Percentiles rank a stretch among this genome's conserved stretches.
These are phyloP conservation scores for Botrytis cinerea DNA, from an alignment of 2,329 filamentous ascomycete genomes.

Conservation along the genomic window DNA sequence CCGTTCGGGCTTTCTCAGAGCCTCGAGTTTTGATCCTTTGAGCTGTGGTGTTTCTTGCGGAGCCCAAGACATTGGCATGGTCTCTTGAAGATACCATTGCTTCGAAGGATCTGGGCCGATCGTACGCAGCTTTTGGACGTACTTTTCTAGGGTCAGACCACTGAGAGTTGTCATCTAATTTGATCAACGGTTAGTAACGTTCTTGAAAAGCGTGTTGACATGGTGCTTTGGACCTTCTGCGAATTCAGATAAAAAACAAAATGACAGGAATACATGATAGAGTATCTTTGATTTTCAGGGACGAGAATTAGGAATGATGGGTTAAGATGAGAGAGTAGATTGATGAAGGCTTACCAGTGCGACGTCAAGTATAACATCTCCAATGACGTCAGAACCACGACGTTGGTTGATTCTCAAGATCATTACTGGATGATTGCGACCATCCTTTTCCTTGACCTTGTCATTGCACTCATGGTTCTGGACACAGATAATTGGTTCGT, in stretches of 20 bases:
- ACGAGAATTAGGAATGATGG: background rate
- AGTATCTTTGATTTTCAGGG: background rate
- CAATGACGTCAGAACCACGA: slow-evolving; percentile 15
- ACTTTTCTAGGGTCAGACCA: background rate
- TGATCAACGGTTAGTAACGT: background rate
- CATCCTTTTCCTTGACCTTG: slow-evolving; percentile 23
- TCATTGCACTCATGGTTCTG: slow-evolving; percentile 15
- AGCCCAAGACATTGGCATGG: background rate
- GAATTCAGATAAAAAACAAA: background rate
- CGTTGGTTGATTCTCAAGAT: slow-evolving; percentile 25
- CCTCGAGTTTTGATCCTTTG: background rate
- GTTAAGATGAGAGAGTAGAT: background rate
- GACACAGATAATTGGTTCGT: slow-evolving; percentile 22
- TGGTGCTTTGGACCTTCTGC: too few relatives aligned
- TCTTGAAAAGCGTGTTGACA: too few relatives aligned
- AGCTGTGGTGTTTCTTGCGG: background rate
- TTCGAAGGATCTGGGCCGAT: background rate
- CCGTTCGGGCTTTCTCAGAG: background rate
- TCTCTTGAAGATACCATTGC: background rate
- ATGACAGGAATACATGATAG: background rate
- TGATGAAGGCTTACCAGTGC: slow-evolving; percentile 25
- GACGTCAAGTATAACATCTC: slow-evolving; percentile 29
- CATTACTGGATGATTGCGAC: slow-evolving; percentile 28
- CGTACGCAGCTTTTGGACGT: background rate
- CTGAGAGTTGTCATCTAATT: slow-evolving; percentile 3